Evolutionary conservation across 495 filamentous ascomycete species (phyloP).

Genomic region (Hamigera avellanea): DNA sequence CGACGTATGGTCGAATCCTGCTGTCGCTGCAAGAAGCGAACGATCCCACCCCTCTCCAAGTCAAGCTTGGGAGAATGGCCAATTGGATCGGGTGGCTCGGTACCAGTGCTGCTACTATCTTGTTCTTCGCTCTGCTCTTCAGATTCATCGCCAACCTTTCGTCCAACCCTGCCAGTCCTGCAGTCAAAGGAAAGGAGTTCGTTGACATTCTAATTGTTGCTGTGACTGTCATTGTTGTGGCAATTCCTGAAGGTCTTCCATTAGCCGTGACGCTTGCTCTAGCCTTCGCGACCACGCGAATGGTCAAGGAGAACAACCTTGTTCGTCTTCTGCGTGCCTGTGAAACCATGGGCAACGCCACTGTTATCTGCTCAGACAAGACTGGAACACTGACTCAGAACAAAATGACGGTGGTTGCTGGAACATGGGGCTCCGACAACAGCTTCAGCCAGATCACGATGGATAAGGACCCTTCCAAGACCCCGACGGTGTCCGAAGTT

Average conservation of each 20-base stretch:
- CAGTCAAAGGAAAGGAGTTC: slow-evolving; percentile 51
- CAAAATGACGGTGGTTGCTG: slow-evolving; percentile 59
- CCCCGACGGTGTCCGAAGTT: slow-evolving; percentile 15
- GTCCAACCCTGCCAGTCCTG: slow-evolving; percentile 32
- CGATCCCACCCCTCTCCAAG: slow-evolving; percentile 54
- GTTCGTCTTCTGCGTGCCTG: slow-evolving; percentile 55
- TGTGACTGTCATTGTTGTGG: slow-evolving; percentile 61
- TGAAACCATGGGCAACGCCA: slow-evolving; percentile 65
- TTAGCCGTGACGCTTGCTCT: slow-evolving; percentile 58
- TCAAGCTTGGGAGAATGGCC: slow-evolving; percentile 49
- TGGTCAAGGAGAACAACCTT: slow-evolving; percentile 61
- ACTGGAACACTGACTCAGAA: slow-evolving; percentile 64
- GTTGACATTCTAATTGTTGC: slow-evolving; percentile 57
- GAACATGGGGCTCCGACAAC: slow-evolving; percentile 41
- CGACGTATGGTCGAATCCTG: slow-evolving; percentile 55
- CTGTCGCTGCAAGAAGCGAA: slow-evolving; percentile 46
- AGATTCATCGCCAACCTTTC: slow-evolving; percentile 45
- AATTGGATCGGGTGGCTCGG: slow-evolving; percentile 52
- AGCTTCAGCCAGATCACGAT: slow-evolving; percentile 35
- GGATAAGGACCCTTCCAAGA: slow-evolving; percentile 9
- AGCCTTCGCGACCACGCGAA: slow-evolving; percentile 56
- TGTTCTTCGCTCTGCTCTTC: slow-evolving; percentile 53
- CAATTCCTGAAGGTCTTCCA: slow-evolving; percentile 58
- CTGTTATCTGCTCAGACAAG: slow-evolving; percentile 59
- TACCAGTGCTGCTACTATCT: slow-evolving; percentile 45